Base-by-base conservation (phyloP, 345 rosid genomes). In the Lagerstroemia speciosa region DNA sequence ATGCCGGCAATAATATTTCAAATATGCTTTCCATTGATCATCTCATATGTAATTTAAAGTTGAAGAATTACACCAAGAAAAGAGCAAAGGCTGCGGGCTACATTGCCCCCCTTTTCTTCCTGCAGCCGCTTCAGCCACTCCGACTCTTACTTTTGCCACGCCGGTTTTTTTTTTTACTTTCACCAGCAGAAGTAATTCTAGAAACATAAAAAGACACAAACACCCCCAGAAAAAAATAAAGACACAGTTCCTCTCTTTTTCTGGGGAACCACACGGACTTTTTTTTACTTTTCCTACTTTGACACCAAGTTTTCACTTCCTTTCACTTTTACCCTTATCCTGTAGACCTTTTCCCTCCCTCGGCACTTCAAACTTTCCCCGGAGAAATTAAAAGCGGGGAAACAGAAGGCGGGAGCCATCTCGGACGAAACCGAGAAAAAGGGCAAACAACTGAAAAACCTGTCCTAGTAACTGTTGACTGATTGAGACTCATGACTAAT, bases 91-190 rank as follows among this genome's bases (percentile, higher is more conserved):
- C 92, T 89, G 93, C 90, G 96, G 98, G 93, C 88, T 77, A 78
- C 93, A 85, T 29, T 58, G 34, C 53, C 53, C 36, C 45, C 46
- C 43, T 11, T 27, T 65, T 30, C 5, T 15, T 26, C 34, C 63
- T 81, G 89, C 88, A 80, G 81, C 90, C 96, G 78, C 96, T 86
- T 87, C 93, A 84, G 84, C 87, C 55, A 62, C 41, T 33, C 53
- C 24, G 8, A 20, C 40, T 50, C 53, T 68, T n/a, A 68, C 70
- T 45, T 48, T 48, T 31, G 48, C 71, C 71, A 68, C 43, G 61
- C 61, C 61, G 61, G 31, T 8, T 58, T 34, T 53, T 20, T 12
- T 40, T 63, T 64, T 36, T 4, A 36, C 33, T 27, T 5, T 38
- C 66, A 15, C 27, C 67, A 19, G 61, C 38, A 26, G 32, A 33